Evolutionary conservation across 1,139 yeast species (phyloP), one percentile per base, ranked within the genome.

Genomic region (Blastobotrys arbuscula): DNA sequence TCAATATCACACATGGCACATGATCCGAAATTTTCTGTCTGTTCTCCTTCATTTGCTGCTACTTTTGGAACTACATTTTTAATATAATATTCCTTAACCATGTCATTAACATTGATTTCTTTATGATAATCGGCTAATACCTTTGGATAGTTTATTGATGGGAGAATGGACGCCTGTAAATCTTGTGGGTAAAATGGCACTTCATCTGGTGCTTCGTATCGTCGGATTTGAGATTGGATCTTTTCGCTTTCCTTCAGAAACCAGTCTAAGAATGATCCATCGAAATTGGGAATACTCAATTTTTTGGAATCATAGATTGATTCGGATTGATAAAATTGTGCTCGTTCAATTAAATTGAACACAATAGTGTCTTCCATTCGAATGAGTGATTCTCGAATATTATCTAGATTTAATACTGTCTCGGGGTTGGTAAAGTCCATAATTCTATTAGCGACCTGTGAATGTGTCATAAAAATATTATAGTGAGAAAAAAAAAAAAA

Each of bases 331-430:
- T 73, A 82, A 63, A 88, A 92, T 68, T 90, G 96, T 2, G 96
- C 87, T 55, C 98, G 76, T 67, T 92, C 98, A 54, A 92, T 90
- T 58, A 92, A 77, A 52, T 84, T 86, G 73, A 90, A 92, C 55
- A 92, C 86, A 59, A 92, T 89, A 9, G 97, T 84, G 66, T 92
- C 98, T 62, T 92, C 98, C 96, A 92, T 88, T 47, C 96, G 79
- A 40, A 89, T 83, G 48, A 92, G 73, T 19, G 90, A 86, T 54
- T 78, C 81, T 55, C 98, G 81, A 60, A 92, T 92, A 66, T 92
- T 89, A 60, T 73, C 73, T 54, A 92, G 73, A 62, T 88, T 79
- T 50, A 92, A 76, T 8, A 89, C 97, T 0, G 95, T 79, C 41
- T 82, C 84, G 13, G 96, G 94, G 56, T 81, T 79, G 67, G 79